Conservation (phyloP, 2,329 filamentous ascomycete genomes). For the Colletotrichum sp. region DNA sequence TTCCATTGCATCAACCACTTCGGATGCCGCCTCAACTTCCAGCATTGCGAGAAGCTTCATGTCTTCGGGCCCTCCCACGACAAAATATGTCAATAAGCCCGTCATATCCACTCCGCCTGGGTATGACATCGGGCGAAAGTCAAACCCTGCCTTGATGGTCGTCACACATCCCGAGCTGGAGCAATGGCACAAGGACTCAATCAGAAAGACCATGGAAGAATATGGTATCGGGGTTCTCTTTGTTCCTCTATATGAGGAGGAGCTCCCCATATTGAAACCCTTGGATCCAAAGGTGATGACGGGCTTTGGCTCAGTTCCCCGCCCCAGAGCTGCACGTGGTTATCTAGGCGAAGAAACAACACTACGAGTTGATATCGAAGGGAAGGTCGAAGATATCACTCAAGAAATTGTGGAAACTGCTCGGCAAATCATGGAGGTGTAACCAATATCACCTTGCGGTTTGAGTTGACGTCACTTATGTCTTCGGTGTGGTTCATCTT, state of each 20-base stretch:
- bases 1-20: constrained; percentile 21
- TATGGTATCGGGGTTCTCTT: constrained; percentile 35
- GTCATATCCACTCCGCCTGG: not conserved
- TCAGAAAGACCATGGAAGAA: constrained; percentile 28
- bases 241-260: constrained; percentile 26
- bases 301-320: not conserved
- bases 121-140: constrained; percentile 21
- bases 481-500: no score
- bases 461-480: no score
- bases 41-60: not conserved
- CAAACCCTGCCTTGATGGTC: constrained; percentile 32
- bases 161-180: constrained; percentile 33
- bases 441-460: no score
- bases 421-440: no score
- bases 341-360: not conserved
- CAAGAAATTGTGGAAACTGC: no score
- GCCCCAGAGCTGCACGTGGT: not conserved
- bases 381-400: no score
- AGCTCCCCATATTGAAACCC: not conserved
- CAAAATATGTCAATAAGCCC: not conserved
- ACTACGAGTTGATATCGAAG: not conserved
- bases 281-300: not conserved
- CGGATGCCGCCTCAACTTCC: not conserved
- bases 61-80: not conserved
- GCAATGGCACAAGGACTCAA: constrained; percentile 30